Conservation (phyloP, 768 basidiomycete species). For the Phanerodontia chrysosporium region DNA sequence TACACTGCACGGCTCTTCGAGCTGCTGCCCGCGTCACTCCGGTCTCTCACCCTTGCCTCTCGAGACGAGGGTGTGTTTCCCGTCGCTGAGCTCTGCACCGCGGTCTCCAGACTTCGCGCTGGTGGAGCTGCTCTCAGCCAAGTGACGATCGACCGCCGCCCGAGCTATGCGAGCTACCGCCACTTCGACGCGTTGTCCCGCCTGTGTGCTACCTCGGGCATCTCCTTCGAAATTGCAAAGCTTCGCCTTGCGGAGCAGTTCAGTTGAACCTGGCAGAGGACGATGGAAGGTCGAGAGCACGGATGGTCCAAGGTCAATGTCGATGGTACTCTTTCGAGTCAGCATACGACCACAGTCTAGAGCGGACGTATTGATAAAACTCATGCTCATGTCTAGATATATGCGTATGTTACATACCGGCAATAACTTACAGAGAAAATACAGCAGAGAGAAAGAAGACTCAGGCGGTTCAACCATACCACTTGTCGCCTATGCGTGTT, state of each 20-base stretch:
- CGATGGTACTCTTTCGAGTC: no score
- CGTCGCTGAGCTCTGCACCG: not conserved
- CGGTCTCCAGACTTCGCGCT: not conserved
- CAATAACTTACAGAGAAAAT: not conserved
- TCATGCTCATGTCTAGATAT: no score
- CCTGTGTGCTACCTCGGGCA: not conserved
- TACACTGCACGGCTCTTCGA: not conserved
- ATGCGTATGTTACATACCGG: no score
- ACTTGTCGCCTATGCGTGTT: slow-evolving; percentile 57
- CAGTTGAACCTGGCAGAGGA: not conserved
- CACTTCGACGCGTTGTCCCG: not conserved
- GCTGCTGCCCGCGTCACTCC: not conserved
- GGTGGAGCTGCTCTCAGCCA: not conserved
- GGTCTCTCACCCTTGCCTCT: not conserved
- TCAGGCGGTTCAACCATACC: slow-evolving; percentile 53
- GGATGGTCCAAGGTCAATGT: no score
- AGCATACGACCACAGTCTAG: no score
- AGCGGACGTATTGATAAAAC: no score
- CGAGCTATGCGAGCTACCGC: not conserved
- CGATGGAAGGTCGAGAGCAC: not conserved
- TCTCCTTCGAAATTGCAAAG: not conserved
- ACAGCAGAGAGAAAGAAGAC: not conserved
- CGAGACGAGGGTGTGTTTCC: not conserved
- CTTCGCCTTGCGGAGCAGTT: not conserved
- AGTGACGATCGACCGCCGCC: not conserved